A percentile compares a stretch with the other conserved stretches of the same genome.
Evolutionary conservation across 225 moss, liverwort and hornwort species (phyloP).

Genomic region (Lunularia cruciata): DNA sequence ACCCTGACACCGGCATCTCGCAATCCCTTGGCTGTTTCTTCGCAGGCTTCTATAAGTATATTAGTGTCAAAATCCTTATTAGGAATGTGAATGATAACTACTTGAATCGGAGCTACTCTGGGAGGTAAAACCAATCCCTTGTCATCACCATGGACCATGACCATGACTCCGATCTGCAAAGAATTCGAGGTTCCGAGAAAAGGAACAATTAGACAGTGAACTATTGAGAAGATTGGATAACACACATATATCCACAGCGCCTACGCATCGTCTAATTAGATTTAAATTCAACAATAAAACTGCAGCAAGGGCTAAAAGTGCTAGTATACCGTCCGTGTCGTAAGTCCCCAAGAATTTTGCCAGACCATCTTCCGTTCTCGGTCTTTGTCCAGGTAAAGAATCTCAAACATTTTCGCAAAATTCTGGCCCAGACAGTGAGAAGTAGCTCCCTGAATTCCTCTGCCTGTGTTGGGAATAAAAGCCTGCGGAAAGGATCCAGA

Average conservation of each 20-base stretch:
- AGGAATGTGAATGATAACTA: conserved; percentile 80
- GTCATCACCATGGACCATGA: conserved; percentile 97
- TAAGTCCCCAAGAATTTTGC: conserved; percentile 99
- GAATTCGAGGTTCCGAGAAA: neutral
- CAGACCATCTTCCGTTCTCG: conserved; percentile 79
- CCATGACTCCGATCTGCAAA: conserved; percentile 84
- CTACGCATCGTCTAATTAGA: too few species aligned
- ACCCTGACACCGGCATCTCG: conserved; percentile 70
- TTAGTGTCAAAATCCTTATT: conserved; percentile 55
- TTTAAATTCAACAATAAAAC: too few species aligned
- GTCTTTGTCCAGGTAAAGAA: conserved; percentile 67
- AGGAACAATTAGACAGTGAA: neutral
- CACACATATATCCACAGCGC: too few species aligned
- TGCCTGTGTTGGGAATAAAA: conserved; percentile 73
- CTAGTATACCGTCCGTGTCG: conserved; percentile 74
- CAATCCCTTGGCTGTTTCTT: conserved; percentile 54
- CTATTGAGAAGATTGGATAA: too few species aligned
- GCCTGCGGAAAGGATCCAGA: conserved; percentile 43
- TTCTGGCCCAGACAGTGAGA: conserved; percentile 95
- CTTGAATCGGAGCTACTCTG: conserved; percentile 83
- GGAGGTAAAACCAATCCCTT: conserved; percentile 88
- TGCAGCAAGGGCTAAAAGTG: neutral
- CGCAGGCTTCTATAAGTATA: conserved; percentile 57
- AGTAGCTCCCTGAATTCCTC: conserved; percentile 90
- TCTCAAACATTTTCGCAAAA: conserved; percentile 95